A percentile compares a stretch with the other conserved stretches of the same genome.
Conservation (phyloP, 306 rosid species). For the Cucurbita ficifolia region DNA sequence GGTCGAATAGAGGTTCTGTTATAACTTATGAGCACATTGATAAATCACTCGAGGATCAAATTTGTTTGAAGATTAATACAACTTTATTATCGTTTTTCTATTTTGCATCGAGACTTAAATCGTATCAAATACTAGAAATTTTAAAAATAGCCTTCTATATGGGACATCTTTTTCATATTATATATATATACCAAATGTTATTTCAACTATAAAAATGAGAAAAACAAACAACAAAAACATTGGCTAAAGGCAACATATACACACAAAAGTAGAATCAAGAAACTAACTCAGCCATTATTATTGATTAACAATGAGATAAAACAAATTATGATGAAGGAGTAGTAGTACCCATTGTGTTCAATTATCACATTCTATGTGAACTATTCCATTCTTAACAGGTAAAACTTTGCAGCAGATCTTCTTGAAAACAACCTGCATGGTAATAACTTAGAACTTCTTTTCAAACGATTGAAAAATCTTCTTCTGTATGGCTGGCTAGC, state of each 20-base stretch:
- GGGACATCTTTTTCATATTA: no score
- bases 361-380: background rate
- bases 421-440: constrained; percentile 6
- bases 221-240: no score
- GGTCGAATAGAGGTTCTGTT: no score
- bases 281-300: background rate
- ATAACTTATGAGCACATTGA: no score
- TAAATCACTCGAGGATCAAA: no score
- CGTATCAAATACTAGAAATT: no score
- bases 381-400: background rate
- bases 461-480: constrained; percentile 18
- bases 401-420: background rate
- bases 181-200: no score
- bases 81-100: no score
- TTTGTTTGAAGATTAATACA: no score
- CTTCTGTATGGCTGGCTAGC: constrained; percentile 35
- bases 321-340: background rate
- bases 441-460: constrained; percentile 4
- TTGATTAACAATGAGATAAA: background rate
- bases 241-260: background rate
- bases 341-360: background rate
- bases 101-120: no score
- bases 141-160: no score
- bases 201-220: no score
- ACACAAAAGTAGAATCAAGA: background rate